Evolutionary conservation across 1,284 basidiomycete genomes (phyloP), one percentile per base, ranked within the genome.

Genomic region (Hymenochaete sp.): DNA sequence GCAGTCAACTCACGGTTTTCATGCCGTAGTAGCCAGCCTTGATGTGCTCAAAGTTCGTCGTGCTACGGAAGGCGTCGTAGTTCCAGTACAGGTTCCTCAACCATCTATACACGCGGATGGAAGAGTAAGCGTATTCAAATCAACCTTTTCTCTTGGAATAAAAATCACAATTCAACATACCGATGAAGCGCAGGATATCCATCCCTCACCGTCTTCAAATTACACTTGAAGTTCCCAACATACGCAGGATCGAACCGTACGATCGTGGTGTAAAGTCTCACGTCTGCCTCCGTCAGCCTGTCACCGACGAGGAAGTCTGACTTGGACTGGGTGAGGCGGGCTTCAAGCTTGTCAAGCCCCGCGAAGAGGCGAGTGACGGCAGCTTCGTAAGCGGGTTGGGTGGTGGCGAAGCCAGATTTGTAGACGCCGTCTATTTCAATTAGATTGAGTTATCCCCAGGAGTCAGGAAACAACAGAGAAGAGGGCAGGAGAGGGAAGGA

Each of bases 71-170:
- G 3, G 73, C 75, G 0, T 68, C 61, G 54, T 73, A 57, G 52
- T 72, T 76, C 76, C 75, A 79, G 65, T 80, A 81, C n/a, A 81
- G 62, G 49, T 72, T 69, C 56, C 70, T 70, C 55, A 74, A 54
- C 77, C 77, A 73, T 22, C 55, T 52, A 44, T 3, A 45, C 9
- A 19, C 18, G 3, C 29, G 25, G n/a, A 36, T 18, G 19, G 16
- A 13, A 31, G 32, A 19, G 10, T 24, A n/a, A 9, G 22, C 31
- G 13, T 24, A 31, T 26, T 41, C 38, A 31, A 11, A 28, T n/a
- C n/a, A n/a, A n/a, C n/a, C n/a, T 9, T 8, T 38, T 14, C 24
- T 11, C 13, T 13, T 13, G 28, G 41, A 7, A 25, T 8, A 7
- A 14, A 31, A 16, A n/a, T 25, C 4, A 39, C 21, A 41, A 22